These are phyloP conservation scores for Ceratobasidium papillatum DNA, from an alignment of 1,284 basidiomycete genomes.

Conservation along the genomic window DNA sequence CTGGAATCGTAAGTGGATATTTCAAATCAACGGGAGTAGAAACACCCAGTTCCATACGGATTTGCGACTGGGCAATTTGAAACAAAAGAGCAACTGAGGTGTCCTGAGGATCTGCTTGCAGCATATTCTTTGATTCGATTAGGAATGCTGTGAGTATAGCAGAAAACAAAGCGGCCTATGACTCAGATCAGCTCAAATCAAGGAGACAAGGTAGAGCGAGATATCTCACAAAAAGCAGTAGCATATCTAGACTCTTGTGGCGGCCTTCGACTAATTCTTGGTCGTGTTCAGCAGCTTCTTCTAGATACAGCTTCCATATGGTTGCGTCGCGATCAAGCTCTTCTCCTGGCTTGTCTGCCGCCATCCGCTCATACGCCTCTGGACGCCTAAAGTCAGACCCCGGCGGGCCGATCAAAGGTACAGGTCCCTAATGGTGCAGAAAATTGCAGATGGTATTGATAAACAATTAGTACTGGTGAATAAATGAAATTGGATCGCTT, in stretches of 20 bases:
- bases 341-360: neutral
- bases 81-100: neutral
- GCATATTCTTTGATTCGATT: neutral
- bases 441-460: no score
- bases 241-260: neutral
- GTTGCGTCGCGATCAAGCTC: neutral
- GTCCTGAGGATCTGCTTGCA: neutral
- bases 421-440: no score
- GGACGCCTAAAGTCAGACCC: no score
- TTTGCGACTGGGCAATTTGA: slow-evolving; percentile 13
- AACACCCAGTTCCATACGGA: no score
- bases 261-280: neutral
- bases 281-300: neutral
- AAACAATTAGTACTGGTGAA: no score
- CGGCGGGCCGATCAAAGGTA: no score
- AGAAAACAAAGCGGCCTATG: slow-evolving; percentile 11
- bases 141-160: slow-evolving; percentile 5
- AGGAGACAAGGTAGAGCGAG: neutral
- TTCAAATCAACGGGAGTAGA: no score
- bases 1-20: neutral
- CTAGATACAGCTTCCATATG: neutral
- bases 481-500: no score
- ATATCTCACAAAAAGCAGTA: neutral
- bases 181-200: neutral
- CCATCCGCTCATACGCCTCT: slow-evolving; percentile 4